These are phyloP conservation scores for Solanum sejunctum DNA, from an alignment of 257 asterid genomes.

Conservation along the genomic window DNA sequence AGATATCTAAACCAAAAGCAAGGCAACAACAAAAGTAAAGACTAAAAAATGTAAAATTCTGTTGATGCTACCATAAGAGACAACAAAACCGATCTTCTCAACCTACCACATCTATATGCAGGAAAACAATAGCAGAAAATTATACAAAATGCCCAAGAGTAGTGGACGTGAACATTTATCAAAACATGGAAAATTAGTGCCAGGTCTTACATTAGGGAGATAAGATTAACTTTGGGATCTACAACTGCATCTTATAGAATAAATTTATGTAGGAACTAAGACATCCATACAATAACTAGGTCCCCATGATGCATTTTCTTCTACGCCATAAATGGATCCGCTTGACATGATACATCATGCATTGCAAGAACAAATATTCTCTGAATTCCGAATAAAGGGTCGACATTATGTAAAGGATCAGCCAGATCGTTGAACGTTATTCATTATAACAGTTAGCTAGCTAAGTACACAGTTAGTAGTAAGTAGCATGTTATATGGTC, in stretches of 20 bases:
- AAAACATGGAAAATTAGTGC: not conserved
- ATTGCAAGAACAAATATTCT: not conserved
- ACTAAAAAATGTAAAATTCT: not conserved
- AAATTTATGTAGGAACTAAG: not conserved
- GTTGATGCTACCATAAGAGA: not conserved
- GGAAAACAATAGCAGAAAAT: not conserved
- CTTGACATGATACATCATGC: not conserved
- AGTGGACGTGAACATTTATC: not conserved
- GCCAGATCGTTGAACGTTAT: not conserved
- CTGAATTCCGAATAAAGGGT: not conserved
- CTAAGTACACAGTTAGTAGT: not conserved
- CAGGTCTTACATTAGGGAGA: not conserved
- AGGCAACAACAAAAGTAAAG: not conserved
- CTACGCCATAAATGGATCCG: not conserved
- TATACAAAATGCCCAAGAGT: not conserved
- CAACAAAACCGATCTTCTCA: not conserved
- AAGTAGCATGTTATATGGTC: not conserved
- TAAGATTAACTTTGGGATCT: not conserved
- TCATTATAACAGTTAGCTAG: not conserved
- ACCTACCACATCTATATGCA: not conserved
- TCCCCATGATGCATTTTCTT: not conserved
- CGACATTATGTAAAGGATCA: not conserved
- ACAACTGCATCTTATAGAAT: not conserved
- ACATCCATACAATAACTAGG: not conserved
- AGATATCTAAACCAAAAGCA: not conserved